Conservation (phyloP, 139 green algal genomes). For the Pleodorina starrii region DNA sequence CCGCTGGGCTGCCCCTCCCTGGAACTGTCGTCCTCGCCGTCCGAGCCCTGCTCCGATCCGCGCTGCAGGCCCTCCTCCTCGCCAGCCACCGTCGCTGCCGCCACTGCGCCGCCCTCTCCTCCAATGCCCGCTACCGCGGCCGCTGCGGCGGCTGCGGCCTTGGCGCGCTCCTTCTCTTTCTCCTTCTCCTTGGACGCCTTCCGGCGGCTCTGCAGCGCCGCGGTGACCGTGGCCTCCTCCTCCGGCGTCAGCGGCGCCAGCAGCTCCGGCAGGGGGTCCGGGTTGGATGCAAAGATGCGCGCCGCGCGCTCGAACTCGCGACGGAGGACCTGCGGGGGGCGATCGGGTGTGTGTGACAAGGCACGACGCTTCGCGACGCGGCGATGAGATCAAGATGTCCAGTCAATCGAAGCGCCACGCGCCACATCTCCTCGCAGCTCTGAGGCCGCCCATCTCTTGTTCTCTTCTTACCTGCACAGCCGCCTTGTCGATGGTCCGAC, state of each 20-base stretch:
- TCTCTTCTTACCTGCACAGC: slow-evolving; percentile 46
- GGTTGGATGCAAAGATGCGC: slow-evolving; percentile 43
- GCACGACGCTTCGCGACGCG: too few species aligned
- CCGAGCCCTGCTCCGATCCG: not conserved
- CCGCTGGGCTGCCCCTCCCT: not conserved
- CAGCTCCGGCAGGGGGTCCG: slow-evolving; percentile 55
- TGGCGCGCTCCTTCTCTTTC: not conserved
- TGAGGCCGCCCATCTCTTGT: too few species aligned
- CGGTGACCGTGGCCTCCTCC: not conserved
- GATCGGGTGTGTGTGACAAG: too few species aligned
- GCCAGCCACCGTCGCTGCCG: not conserved
- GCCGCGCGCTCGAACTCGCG: slow-evolving; percentile 59
- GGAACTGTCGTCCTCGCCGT: not conserved
- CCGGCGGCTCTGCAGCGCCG: not conserved
- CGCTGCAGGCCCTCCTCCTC: not conserved
- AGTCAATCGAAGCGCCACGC: too few species aligned
- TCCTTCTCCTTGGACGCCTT: slow-evolving; percentile 27
- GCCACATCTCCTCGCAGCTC: too few species aligned
- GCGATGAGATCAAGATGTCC: too few species aligned
- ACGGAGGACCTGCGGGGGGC: slow-evolving; percentile 49
- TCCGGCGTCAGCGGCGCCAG: slow-evolving; percentile 43
- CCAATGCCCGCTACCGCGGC: not conserved
- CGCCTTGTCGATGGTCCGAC: slow-evolving; percentile 88
- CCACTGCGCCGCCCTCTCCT: not conserved
- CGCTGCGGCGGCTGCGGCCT: not conserved